phyloP scores from a whole-genome alignment of 805 yeast genomes.

The Novakomyces olei region DNA sequence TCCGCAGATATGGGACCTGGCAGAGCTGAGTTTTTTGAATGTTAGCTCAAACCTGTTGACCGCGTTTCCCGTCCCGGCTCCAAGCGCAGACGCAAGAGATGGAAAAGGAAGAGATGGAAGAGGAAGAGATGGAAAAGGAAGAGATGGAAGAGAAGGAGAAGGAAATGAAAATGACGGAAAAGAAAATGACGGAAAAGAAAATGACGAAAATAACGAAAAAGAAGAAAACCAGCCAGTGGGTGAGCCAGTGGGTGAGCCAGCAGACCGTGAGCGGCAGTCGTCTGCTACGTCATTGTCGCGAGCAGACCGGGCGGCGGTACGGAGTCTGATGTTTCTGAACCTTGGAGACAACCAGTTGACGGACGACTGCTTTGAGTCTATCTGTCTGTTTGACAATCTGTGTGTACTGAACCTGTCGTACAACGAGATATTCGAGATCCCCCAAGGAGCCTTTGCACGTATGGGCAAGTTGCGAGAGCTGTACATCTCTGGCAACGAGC shows the following conservation, averaged over 20 bases:
- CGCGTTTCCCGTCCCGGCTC: conserved; percentile 24
- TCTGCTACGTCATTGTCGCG: background rate
- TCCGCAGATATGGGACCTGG: conserved; percentile 41
- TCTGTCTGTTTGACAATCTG: conserved; percentile 37
- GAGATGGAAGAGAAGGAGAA: too few species aligned
- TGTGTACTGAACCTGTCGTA: conserved; percentile 54
- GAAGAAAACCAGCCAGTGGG: conserved; percentile 6
- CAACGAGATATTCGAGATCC: conserved; percentile 65
- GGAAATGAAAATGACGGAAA: conserved; percentile 8
- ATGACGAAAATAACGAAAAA: conserved; percentile 15
- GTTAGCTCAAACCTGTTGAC: conserved; percentile 51
- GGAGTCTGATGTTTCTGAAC: conserved; percentile 17
- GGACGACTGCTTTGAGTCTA: conserved; percentile 51
- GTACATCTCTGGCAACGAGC: conserved; percentile 62
- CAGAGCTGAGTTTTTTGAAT: conserved; percentile 36
- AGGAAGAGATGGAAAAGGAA: too few species aligned
- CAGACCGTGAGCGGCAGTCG: background rate
- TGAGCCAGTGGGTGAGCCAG: background rate
- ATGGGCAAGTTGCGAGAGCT: conserved; percentile 37
- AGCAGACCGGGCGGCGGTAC: background rate
- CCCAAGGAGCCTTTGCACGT: conserved; percentile 43
- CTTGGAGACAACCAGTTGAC: conserved; percentile 66
- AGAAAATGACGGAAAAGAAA: conserved; percentile 5
- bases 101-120: too few species aligned
- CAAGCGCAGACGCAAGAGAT: background rate